Evolutionary conservation across 345 rosid species (phyloP), one percentile per base, ranked within the genome.

Genomic region (Brassica cretica): DNA sequence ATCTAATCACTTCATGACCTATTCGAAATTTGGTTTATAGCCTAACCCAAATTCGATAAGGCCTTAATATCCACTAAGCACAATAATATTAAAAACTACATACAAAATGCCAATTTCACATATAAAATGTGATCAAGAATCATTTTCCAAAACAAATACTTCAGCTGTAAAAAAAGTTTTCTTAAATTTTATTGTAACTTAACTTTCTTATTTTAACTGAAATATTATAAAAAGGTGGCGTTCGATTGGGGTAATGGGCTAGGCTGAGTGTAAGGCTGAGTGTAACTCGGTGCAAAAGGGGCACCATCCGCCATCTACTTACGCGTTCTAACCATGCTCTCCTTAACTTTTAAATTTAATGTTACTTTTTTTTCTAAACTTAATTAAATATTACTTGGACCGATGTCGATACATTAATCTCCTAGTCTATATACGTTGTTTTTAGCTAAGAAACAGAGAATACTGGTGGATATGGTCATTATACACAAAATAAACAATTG

Each of bases 261-360:
- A 21, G 24, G 30, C 30, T 35, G 24, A 21, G 24, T 21, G 24
- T 21, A 21, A 66, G 67, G 61, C 32, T 66, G 55, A 15, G 6
- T 44, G 74, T 61, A 21, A 61, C 62, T 46, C 16, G 69, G 49
- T 41, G 49, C 49, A 41, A 41, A 39, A 41, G 49, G 49, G 49
- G 49, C 70, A 76, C 37, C 56, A 35, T 18, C 66, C 39, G 41
- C 10, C 10, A 37, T 64, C 71, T 70, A 55, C 24, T 77, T 64
- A 41, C 81, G 81, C 81, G 81, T 77, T 64, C 71, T 64, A 53
- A 56, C 81, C 72, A 71, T 55, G 35, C 14, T 71, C 37, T 8
- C 64, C 58, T 55, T 33, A 30, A 18, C 68, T 70, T 76, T 61
- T 49, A 33, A 24, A 3, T 46, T n/a, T 46, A 30, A 18, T 64